A percentile compares a stretch with the other conserved stretches of the same genome.
These are phyloP conservation scores for Aspergillus asperescens DNA, from an alignment of 495 filamentous ascomycete species.

Conservation along the genomic window DNA sequence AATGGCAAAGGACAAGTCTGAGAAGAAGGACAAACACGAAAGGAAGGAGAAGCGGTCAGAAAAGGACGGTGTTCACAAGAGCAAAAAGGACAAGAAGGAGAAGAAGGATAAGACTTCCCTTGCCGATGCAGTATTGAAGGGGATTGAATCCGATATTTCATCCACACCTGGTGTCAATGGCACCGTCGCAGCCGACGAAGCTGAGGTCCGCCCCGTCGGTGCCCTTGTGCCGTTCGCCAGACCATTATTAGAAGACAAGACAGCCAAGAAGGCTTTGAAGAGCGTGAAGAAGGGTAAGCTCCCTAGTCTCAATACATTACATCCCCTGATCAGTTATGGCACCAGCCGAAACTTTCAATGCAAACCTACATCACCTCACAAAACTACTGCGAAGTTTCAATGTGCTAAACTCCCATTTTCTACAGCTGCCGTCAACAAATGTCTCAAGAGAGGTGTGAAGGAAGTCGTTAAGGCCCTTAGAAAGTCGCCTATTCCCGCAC, in stretches of 20 bases:
- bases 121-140: slow-evolving; percentile 52
- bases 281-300: slow-evolving; percentile 84
- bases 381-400: not conserved
- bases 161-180: slow-evolving; percentile 30
- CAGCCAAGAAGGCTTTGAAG: slow-evolving; percentile 87
- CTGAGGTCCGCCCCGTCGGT: slow-evolving; percentile 54
- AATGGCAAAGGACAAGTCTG: slow-evolving; percentile 52
- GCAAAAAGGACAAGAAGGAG: slow-evolving; percentile 60
- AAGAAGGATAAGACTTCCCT: slow-evolving; percentile 62
- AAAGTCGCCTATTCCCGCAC: slow-evolving; percentile 62
- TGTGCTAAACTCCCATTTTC: slow-evolving; percentile 20
- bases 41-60: slow-evolving; percentile 79
- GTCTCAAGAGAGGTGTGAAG: slow-evolving; percentile 94
- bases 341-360: not conserved
- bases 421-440: slow-evolving; percentile 82
- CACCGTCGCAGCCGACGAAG: slow-evolving; percentile 43
- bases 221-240: slow-evolving; percentile 89
- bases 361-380: not conserved
- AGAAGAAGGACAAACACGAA: slow-evolving; percentile 70
- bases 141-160: slow-evolving; percentile 45
- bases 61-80: slow-evolving; percentile 67
- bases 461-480: slow-evolving; percentile 96
- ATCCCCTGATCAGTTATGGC: not conserved
- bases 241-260: slow-evolving; percentile 86
- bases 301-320: not conserved